These are phyloP conservation scores for Aspergillus caelatus DNA, from an alignment of 2,329 filamentous ascomycete species.

Conservation along the genomic window DNA sequence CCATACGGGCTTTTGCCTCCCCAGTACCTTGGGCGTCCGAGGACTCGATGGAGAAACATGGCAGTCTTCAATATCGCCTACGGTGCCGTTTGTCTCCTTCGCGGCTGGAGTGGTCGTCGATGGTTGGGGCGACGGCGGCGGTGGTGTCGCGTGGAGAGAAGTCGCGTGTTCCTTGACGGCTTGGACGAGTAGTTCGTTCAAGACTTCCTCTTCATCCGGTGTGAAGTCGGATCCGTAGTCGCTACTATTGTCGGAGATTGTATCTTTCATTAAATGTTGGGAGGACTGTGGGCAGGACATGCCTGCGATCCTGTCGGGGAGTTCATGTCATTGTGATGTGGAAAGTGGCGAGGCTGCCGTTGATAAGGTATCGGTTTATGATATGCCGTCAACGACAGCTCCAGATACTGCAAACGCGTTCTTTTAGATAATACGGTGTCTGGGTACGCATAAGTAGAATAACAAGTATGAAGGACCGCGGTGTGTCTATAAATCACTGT, in stretches of 20 bases:
- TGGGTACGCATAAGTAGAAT: background rate
- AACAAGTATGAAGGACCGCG: background rate
- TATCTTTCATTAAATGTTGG: conserved; percentile 22
- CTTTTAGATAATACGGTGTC: background rate
- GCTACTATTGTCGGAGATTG: conserved; percentile 38
- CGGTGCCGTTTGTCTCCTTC: conserved; percentile 19
- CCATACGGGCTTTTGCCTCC: conserved; percentile 39
- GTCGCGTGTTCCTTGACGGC: conserved; percentile 37
- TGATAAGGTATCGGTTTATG: background rate
- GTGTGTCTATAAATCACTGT: background rate
- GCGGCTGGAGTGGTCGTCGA: conserved; percentile 16
- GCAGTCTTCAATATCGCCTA: conserved; percentile 50
- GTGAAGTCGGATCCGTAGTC: conserved; percentile 69
- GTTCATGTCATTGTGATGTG: conserved; percentile 24
- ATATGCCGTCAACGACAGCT: background rate
- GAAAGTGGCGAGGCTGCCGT: background rate
- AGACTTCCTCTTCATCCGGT: conserved; percentile 57
- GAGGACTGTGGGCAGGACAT: conserved; percentile 34
- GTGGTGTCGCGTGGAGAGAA: conserved; percentile 13
- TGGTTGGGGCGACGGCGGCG: conserved; percentile 24
- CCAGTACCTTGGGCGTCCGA: conserved; percentile 46
- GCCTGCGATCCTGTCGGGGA: conserved; percentile 26
- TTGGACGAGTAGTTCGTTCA: conserved; percentile 55
- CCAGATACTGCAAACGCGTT: background rate
- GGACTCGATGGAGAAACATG: conserved; percentile 39